Base-by-base conservation (phyloP, 2,329 filamentous ascomycete genomes). In the Aspergillus viridinutans region DNA sequence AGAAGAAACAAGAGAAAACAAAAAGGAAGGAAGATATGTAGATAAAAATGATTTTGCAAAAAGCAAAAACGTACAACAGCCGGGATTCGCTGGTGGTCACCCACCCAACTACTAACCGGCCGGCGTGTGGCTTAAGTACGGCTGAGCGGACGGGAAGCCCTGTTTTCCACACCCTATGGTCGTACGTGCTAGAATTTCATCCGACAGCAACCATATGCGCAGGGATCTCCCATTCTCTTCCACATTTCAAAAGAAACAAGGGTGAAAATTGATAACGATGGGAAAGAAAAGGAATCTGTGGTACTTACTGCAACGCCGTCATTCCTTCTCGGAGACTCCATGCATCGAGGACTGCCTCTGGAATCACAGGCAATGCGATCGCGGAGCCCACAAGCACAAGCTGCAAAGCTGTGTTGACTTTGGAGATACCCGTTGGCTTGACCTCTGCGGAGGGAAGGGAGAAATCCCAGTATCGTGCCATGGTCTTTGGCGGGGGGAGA, bases 401-500 rank as follows among this genome's bases (percentile, higher is more conserved):
- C 73, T 99, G 94, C 65, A 97, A 77, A 47, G 95, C 92, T 0
- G 94, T 99, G 75, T 99, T 99, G 74, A 92, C 87, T 78, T 80
- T 79, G 3, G 75, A 78, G 40, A 80, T 74, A 35, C 69, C 68
- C 1, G 77, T 78, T 1, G 75, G 74, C 59, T 73, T 76, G 8
- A 78, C 76, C 59, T 78, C 75, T 3, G 76, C 76, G 9, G 74
- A 77, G 10, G 78, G 94, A 14, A 99, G 82, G 3, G 90, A 93
- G 71, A 99, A 97, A 75, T 99, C 94, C 94, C 94, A 99, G 76
- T 97, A 99, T 20, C 94, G 82, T 20, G 83, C 77, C 74, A 97
- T 90, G 0, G 94, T 97, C 77, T 97, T 97, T 1, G 94, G 94
- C 0, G 90, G 87, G 0, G 94, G 94, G 5, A 99, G 82, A 2